These are phyloP conservation scores for Alloteropsis angusta DNA, from an alignment of 202 grass and related monocot genomes.

Conservation along the genomic window DNA sequence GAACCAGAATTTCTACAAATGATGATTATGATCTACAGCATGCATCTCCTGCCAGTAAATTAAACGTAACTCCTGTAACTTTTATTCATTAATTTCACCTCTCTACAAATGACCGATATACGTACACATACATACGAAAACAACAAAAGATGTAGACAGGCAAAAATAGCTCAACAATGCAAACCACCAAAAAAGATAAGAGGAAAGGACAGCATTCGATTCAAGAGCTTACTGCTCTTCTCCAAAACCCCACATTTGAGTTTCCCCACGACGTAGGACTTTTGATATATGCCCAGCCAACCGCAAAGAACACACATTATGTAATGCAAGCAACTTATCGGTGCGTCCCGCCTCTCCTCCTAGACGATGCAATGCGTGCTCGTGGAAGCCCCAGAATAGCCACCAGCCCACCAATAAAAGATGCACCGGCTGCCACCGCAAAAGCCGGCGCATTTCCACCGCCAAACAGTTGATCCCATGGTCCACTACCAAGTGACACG, in stretches of 20 bases:
- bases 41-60: neutral
- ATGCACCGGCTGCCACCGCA: constrained; percentile 53
- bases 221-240: neutral
- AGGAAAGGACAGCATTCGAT: neutral
- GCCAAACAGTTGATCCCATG: constrained; percentile 79
- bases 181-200: neutral
- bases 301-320: constrained; percentile 7
- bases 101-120: neutral
- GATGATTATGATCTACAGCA: neutral
- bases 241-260: neutral
- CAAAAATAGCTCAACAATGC: constrained; percentile 7
- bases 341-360: constrained; percentile 29
- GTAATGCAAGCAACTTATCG: constrained; percentile 9
- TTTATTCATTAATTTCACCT: constrained; percentile 9
- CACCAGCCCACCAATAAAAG: constrained; percentile 68
- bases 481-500: constrained; percentile 77
- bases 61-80: neutral
- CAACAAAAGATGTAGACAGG: neutral
- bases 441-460: constrained; percentile 80
- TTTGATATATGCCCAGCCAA: neutral
- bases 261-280: neutral
- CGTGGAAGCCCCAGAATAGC: constrained; percentile 84
- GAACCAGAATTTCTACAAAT: no score
- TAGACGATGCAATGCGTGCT: constrained; percentile 30
- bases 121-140: neutral